phyloP scores from a whole-genome alignment of 2,329 filamentous ascomycete genomes.

The Pleochaeta shiraiana region DNA sequence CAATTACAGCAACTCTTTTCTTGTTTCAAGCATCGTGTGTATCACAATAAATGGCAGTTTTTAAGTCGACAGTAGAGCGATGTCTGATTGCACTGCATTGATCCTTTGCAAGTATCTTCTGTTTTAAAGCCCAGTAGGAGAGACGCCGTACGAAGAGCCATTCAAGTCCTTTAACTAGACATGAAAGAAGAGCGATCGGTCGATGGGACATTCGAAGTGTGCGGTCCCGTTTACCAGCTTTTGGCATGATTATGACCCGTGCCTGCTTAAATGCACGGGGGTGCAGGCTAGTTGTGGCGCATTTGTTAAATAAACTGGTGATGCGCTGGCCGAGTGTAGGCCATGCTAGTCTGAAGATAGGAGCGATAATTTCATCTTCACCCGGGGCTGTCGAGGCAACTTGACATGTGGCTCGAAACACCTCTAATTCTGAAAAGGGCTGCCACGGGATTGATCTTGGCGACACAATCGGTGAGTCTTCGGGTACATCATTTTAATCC shows the following conservation, averaged over 20 bases:
- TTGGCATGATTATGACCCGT: background rate
- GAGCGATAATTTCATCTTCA: background rate
- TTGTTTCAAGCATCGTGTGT: background rate
- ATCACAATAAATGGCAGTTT: background rate
- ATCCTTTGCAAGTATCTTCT: background rate
- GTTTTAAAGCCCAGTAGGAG: background rate
- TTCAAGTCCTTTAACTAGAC: background rate
- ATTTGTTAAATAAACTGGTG: background rate
- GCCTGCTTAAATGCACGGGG: background rate
- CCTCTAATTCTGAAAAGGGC: background rate
- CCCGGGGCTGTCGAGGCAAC: background rate
- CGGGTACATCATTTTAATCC: background rate
- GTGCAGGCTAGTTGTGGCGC: background rate
- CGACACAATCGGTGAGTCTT: background rate
- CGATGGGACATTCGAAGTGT: background rate
- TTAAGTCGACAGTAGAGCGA: background rate
- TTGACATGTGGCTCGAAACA: background rate
- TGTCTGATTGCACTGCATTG: background rate
- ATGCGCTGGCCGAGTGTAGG: background rate
- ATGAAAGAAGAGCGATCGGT: background rate
- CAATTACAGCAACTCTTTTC: background rate
- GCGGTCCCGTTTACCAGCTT: background rate
- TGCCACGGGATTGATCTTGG: background rate
- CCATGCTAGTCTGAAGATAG: background rate
- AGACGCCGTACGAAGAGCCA: background rate